Base-by-base conservation (phyloP, 148 eudicot species). In the Silene uniflora region DNA sequence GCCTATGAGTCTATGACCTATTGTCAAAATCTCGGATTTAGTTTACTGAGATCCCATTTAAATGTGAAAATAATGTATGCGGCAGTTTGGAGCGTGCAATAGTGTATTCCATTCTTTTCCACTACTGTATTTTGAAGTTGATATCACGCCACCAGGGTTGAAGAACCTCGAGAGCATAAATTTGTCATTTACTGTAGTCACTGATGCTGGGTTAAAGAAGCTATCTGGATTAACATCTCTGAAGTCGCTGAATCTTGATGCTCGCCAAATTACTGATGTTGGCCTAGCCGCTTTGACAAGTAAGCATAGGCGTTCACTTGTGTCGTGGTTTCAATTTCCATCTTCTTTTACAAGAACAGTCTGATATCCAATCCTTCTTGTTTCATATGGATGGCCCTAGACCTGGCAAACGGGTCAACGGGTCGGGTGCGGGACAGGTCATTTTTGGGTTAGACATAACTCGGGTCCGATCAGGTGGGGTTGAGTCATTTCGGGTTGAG, bases 241-340 rank as follows among this genome's bases (percentile, higher is more conserved):
- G 73, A 92, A 81, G 74, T 89, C 94, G 5, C 96, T 95, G 61
- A 95, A 95, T 84, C 80, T 95, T 75, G 99, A 95, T 77, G 81
- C 87, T 80, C 97, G 96, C 80, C 92, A 89, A 76, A 85, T 92
- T 73, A 88, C 99, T 13, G 99, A 95, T 88, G 88, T 79, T 82
- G 99, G 99, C 70, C 85, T 95, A 61, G 91, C 90, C 47, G 87
- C 91, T 84, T 85, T 95, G 70, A 89, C 97, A 65, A 88, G 99
- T 95, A 81, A 87, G 91, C 78, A 69, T 54, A 5, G 60, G 58
- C 79, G 5, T 68, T 67, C 24, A 3, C 47, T 54, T 16, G 22
- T 22, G 18, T 59, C 46, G 55, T 61, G 67, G n/a, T n/a, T n/a
- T n/a, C 58, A 35, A 13, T 22, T 49, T 6, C 55, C 44, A 14